Evolutionary conservation across 1,139 yeast species (phyloP).

Genomic region (Lodderomyces elongisporus): DNA sequence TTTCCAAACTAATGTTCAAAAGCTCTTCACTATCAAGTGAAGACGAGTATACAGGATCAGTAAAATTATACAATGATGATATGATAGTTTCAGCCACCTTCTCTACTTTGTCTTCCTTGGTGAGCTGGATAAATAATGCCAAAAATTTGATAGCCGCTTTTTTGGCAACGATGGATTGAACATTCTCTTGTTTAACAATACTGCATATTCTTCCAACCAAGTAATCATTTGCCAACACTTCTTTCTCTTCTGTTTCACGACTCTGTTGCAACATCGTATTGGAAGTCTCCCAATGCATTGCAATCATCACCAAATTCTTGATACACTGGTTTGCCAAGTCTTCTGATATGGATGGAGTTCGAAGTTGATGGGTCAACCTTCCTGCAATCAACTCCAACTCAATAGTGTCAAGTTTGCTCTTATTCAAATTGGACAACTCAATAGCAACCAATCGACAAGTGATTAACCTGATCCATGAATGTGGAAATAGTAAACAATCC

Average conservation of each 20-base stretch:
- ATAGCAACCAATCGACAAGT: slow-evolving; percentile 59
- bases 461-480: slow-evolving; percentile 81
- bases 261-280: slow-evolving; percentile 30
- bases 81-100: slow-evolving; percentile 45
- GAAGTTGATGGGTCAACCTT: slow-evolving; percentile 68
- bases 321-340: slow-evolving; percentile 62
- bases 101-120: slow-evolving; percentile 34
- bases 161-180: slow-evolving; percentile 53
- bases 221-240: slow-evolving; percentile 50
- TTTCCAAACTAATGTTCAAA: slow-evolving; percentile 58
- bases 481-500: slow-evolving; percentile 70
- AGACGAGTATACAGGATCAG: slow-evolving; percentile 38
- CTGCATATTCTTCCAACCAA: slow-evolving; percentile 56
- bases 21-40: slow-evolving; percentile 49
- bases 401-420: slow-evolving; percentile 20
- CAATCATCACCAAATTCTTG: slow-evolving; percentile 60
- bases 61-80: slow-evolving; percentile 55
- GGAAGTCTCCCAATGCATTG: slow-evolving; percentile 57
- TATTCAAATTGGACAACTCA: slow-evolving; percentile 39
- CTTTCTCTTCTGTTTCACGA: slow-evolving; percentile 19
- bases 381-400: slow-evolving; percentile 47
- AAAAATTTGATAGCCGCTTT: slow-evolving; percentile 58
- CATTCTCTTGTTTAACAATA: slow-evolving; percentile 60
- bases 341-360: slow-evolving; percentile 70
- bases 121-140: slow-evolving; percentile 53